A percentile compares a stretch with the other conserved stretches of the same genome.
These are phyloP conservation scores for Saururus chinensis DNA, from an alignment of 164 flowering plant genomes.

Conservation along the genomic window DNA sequence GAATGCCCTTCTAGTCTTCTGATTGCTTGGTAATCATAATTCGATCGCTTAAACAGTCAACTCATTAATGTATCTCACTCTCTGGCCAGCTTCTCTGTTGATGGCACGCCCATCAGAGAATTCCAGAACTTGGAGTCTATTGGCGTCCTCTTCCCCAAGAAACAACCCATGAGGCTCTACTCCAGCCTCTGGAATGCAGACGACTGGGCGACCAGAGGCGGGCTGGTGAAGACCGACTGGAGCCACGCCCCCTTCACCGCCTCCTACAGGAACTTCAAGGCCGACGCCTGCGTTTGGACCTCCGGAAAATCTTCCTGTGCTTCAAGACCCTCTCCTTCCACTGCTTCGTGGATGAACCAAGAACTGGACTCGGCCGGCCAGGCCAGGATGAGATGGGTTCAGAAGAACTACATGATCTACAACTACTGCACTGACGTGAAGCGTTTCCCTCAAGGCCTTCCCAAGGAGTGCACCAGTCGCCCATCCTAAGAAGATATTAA, in stretches of 20 bases:
- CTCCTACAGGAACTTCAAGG: conserved; percentile 5
- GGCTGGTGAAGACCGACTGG: conserved; percentile 4
- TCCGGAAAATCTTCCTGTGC: conserved; percentile 8
- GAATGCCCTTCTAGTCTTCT: too few species aligned
- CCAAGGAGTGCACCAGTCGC: conserved; percentile 16
- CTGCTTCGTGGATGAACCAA: conserved; percentile 1
- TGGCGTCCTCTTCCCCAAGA: conserved; percentile 4
- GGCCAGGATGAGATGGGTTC: conserved; percentile 23
- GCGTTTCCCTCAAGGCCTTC: conserved; percentile 28
- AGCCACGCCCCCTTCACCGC: conserved; percentile 7
- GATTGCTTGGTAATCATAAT: neutral
- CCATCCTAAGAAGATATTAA: neutral
- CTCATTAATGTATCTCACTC: neutral
- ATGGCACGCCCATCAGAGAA: conserved; percentile 8
- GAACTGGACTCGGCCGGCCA: conserved; percentile 1
- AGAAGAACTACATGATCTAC: conserved; percentile 25
- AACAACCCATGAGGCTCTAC: conserved; percentile 8
- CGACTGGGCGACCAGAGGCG: conserved; percentile 10
- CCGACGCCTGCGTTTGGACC: neutral
- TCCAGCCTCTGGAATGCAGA: conserved; percentile 8
- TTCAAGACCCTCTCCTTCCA: neutral
- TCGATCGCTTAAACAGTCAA: neutral
- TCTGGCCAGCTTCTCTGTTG: conserved; percentile 5
- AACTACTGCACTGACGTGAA: conserved; percentile 30
- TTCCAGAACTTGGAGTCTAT: conserved; percentile 4